phyloP scores from a whole-genome alignment of 2,329 filamentous ascomycete species.

The Colletotrichum lindemuthianum region DNA sequence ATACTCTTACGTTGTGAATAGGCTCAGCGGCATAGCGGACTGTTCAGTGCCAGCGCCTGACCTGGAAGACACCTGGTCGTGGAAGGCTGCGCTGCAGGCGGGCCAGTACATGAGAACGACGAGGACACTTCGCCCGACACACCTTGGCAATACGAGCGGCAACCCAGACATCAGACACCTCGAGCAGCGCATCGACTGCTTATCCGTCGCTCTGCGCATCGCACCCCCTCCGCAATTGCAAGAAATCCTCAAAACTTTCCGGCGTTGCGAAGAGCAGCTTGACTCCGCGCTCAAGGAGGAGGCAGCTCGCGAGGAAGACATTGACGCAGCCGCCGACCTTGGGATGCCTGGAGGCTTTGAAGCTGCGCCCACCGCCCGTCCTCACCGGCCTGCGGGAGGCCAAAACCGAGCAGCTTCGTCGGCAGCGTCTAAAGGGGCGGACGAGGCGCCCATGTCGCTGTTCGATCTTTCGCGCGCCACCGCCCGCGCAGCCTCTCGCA shows the following conservation, averaged over 20 bases:
- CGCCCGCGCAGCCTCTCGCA: slow-evolving; percentile 67
- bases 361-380: slow-evolving; percentile 44
- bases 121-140: slow-evolving; percentile 64
- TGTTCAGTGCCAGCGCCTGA: slow-evolving; percentile 40
- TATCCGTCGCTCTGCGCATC: slow-evolving; percentile 78
- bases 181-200: slow-evolving; percentile 83
- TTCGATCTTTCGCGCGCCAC: slow-evolving; percentile 72
- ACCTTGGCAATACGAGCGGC: slow-evolving; percentile 68
- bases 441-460: slow-evolving; percentile 71
- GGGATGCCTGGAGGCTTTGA: slow-evolving; percentile 67
- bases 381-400: slow-evolving; percentile 41
- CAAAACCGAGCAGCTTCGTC: slow-evolving; percentile 45
- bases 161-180: slow-evolving; percentile 75
- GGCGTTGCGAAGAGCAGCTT: slow-evolving; percentile 81
- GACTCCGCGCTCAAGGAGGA: slow-evolving; percentile 74
- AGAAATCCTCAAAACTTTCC: slow-evolving; percentile 79
- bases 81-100: slow-evolving; percentile 82
- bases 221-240: slow-evolving; percentile 76
- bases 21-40: slow-evolving; percentile 59
- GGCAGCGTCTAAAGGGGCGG: slow-evolving; percentile 56
- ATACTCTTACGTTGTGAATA: slow-evolving; percentile 83
- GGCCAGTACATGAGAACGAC: slow-evolving; percentile 74
- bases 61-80: slow-evolving; percentile 73
- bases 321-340: slow-evolving; percentile 71
- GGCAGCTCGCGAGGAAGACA: slow-evolving; percentile 73